Evolutionary conservation across 75 land plant genomes (phyloP), one percentile per base, ranked within the genome.

Genomic region (Picea glauca): DNA sequence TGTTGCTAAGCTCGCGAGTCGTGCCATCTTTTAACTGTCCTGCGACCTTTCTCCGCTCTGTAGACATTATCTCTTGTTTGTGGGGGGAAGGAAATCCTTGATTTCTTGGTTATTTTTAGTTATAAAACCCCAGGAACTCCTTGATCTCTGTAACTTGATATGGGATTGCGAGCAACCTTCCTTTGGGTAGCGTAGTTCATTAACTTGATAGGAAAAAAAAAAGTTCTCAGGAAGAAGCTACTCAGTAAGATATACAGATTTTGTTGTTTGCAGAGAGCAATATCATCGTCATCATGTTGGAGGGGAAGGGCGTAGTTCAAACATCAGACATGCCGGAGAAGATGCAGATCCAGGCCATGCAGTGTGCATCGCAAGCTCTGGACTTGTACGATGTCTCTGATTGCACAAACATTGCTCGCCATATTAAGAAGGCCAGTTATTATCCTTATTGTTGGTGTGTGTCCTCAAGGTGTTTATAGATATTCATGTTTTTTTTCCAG

Each of bases 261-360:
- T 46, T 6, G 54, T 8, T 46, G 54, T 61, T 1, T 61, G 63
- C 63, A 61, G 7, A n/a, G 31, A 46, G 75, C 8, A 61, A 50
- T 15, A 60, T 30, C 20, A 46, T 0, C 15, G 26, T 7, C 31
- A 33, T 26, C 75, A 95, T 95, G 96, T 78, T 93, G 86, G 98
- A 95, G 83, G 98, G 96, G 38, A 93, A 86, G 80, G 96, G 90
- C 4, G 75, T 88, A 79, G 65, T 95, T 15, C 85, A 89, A 18
- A 91, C 87, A 58, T 85, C 98, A 64, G 98, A 95, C 84, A 95
- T 95, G 98, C 88, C 96, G 0, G 62, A 58, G 86, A 88, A 85
- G 83, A 91, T 95, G 96, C 98, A 95, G 88, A 65, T 83, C 31
- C 93, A 86, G 62, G 98, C 98, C 63, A 91, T 93, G 92, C 77